Conservation (phyloP, 1,139 yeast genomes). For the Taphrina populina region DNA sequence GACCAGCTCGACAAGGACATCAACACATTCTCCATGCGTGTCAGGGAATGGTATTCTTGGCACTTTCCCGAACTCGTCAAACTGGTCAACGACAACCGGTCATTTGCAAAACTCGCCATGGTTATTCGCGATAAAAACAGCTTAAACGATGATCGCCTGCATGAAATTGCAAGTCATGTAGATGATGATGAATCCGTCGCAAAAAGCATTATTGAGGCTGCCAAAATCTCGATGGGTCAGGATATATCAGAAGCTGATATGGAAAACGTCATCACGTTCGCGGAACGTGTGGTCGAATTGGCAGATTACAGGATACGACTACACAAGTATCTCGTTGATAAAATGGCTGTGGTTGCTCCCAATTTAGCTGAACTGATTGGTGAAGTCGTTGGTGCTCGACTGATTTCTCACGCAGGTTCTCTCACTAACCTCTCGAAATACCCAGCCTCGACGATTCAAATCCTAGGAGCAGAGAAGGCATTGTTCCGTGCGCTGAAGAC, state of each 20-base stretch:
- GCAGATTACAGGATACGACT: constrained; percentile 93
- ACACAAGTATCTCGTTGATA: constrained; percentile 79
- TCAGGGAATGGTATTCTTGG: constrained; percentile 98
- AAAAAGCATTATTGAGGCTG: constrained; percentile 87
- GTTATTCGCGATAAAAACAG: constrained; percentile 84
- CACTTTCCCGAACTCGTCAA: constrained; percentile 99
- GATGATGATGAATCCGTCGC: constrained; percentile 94
- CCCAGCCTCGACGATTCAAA: constrained; percentile 98
- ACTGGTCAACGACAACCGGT: constrained; percentile 91
- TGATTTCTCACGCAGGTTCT: constrained; percentile 96
- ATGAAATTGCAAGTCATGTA: constrained; percentile 82
- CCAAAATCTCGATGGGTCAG: constrained; percentile 98
- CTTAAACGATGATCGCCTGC: constrained; percentile 73
- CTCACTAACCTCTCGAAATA: constrained; percentile 91
- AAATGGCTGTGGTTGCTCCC: constrained; percentile 99
- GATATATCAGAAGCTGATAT: constrained; percentile 88
- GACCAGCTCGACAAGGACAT: constrained; percentile 97
- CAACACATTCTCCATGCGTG: constrained; percentile 96
- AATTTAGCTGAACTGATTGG: constrained; percentile 93
- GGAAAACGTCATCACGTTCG: constrained; percentile 80
- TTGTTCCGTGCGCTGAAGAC: constrained; percentile 97
- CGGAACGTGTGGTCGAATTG: constrained; percentile 90
- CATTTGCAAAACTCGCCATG: constrained; percentile 72
- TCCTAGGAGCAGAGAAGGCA: constrained; percentile 99
- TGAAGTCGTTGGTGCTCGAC: constrained; percentile 96